Evolutionary conservation across 164 flowering plant genomes (phyloP), one percentile per base, ranked within the genome.

Genomic region (Kalanchoe fedtschenkoi): DNA sequence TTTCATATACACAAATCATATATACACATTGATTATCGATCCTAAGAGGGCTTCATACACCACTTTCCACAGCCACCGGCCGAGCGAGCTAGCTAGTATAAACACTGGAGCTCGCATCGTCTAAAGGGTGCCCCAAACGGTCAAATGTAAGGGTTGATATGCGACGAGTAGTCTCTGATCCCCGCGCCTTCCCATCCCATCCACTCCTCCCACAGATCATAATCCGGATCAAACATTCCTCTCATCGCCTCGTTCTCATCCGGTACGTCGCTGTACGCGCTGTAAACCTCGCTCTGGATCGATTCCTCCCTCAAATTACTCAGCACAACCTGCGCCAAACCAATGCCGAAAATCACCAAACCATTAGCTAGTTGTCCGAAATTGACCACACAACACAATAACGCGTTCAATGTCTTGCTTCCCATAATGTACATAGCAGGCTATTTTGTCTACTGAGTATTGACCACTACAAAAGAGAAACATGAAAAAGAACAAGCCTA

Each of bases 131-230:
- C 10, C 10, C 13, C 19, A 35, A 21, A 5, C 5, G 44, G 51
- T 69, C 68, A 77, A 22, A 88, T 82, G 70, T 82, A 88, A 13
- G 97, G 97, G 55, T 86, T 88, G 44, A 88, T 72, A 53, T 91
- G 96, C 6, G 96, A 88, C 0, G 91, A 44, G 63, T 88, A 88
- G 55, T 87, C 90, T 0, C 86, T 74, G 30, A 87, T 83, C 5
- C 95, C 86, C 4, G 88, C 97, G 16, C 97, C 96, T 77, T 91
- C 97, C 95, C 96, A 88, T 39, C 97, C 97, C 92, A 85, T 88
- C 95, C 96, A 91, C 58, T 87, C 95, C 53, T 91, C 97, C 91
- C 91, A 88, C 71, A 79, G 1, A 22, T 91, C 93, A 74, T 75
- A 83, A 58, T 88, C 89, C 34, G 83, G 76, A 65, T 88, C 92